Base-by-base conservation (phyloP, 495 filamentous ascomycete species). In the Xylaria sp. region DNA sequence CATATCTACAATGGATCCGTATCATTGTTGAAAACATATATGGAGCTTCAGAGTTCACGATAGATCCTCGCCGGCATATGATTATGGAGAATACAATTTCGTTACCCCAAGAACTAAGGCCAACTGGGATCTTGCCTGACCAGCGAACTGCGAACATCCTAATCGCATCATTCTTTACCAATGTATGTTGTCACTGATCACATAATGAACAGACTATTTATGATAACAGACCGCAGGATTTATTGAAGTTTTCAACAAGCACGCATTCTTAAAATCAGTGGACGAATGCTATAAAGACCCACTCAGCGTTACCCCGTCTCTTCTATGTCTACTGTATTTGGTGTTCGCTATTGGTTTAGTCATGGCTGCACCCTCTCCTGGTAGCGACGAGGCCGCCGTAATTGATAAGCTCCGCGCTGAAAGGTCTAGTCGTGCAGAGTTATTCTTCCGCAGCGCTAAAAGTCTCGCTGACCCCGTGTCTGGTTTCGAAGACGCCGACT, bases 1-100 rank as follows among this genome's bases (percentile, higher is more conserved):
- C 91, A 2, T 92, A 91, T 73, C 76, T 94, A 53, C 90, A 93
- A 72, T 84, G 91, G 68, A 87, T 93, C 50, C 90, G 91, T 41
- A 90, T 92, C 73, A 90, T 93, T 68, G 90, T 94, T 15, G 88
- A 88, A 46, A 90, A 85, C 57, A 88, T 88, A 17, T 87, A 88
- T 29, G 91, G 91, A 6, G 75, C 86, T 3, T 91, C 90, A 11
- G 83, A 86, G 6, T 93, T 94, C 67, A 93, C 91, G 11, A 82
- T 87, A 58, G 91, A 93, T 72, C 91, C 89, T 19, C 87, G 85
- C 63, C 84, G 91, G 55, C 90, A 93, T 76, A 88, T 88, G 31
- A 91, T 94, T 79, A 79, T 90, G 65, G 91, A 93, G 74, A 87
- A 86, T 64, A 80, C 79, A n/a, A 81, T 88, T 41, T 76, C 84